Base-by-base conservation (phyloP, 1,139 yeast species). In the Debaryomyces coudertii region DNA sequence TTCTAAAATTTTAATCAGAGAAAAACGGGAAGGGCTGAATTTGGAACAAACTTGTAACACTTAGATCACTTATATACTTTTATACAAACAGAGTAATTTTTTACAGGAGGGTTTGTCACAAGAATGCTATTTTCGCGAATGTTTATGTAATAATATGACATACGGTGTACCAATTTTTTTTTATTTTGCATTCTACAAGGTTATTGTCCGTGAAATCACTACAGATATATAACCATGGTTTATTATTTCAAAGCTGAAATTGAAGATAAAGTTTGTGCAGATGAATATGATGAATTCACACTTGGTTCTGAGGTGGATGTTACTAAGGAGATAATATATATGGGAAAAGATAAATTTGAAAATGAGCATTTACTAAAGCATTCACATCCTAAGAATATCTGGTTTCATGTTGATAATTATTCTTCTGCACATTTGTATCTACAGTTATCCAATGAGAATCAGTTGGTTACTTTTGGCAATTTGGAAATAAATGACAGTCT, bases 361-460 rank as follows among this genome's bases (percentile, higher is more conserved):
- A 88, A 88, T 60, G 95, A 87, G 57, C 79, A 82, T 22, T 67
- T 89, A 48, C 85, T 89, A 48, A 83, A 82, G 58, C 77, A 82
- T 57, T 90, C 93, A 0, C 76, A 80, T 53, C 84, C 83, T 12
- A 80, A 79, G 48, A 87, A 87, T 59, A 69, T 87, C 7, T 89
- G 96, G 95, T 88, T 89, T 58, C 96, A 88, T 62, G 92, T 85
- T 7, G 95, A 87, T 56, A 86, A 85, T 54, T 73, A 83, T 45
- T 84, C 92, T 8, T 85, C 92, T 36, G 95, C 95, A 0, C 96
- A 89, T 61, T 76, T 89, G n/a, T 89, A 89, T 56, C 65, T 87
- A 27, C 79, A 89, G 46, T 65, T 86, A 29, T 73, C 69, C 12
- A 75, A 75, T 16, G 79, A 74, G 34, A 81, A 78, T 25, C 61